phyloP scores from a whole-genome alignment of 352 stramenopile genomes.

The Pythium aquatile region DNA sequence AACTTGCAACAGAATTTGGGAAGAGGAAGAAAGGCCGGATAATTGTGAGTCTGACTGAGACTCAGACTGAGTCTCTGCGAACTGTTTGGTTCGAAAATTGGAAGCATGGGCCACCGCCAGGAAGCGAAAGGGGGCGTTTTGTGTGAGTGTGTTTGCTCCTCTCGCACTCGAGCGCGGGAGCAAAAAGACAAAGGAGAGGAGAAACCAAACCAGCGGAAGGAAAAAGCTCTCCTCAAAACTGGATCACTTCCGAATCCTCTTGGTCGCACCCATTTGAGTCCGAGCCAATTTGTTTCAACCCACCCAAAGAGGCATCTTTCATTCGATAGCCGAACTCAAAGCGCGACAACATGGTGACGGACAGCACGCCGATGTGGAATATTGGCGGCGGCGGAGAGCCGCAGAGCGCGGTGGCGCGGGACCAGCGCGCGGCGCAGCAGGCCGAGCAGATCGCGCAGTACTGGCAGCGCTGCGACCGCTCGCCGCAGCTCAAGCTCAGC shows the following conservation, averaged over 20 bases:
- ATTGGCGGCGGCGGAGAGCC: background rate
- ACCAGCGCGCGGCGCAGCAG: slow-evolving; percentile 12
- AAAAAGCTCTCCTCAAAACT: background rate
- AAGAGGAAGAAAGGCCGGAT: background rate
- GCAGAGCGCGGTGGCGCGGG: background rate
- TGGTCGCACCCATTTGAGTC: background rate
- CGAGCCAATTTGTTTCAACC: background rate
- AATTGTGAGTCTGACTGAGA: background rate
- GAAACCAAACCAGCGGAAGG: background rate
- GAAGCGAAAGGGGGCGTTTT: background rate
- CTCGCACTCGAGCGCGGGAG: background rate
- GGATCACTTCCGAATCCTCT: slow-evolving; percentile 4
- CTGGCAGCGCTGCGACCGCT: slow-evolving; percentile 23
- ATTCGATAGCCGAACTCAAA: background rate
- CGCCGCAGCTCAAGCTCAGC: slow-evolving; percentile 7
- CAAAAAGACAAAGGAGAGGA: background rate
- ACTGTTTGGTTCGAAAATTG: background rate
- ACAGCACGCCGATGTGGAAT: slow-evolving; percentile 1
- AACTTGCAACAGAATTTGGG: background rate
- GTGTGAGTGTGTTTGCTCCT: background rate
- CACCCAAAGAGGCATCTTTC: background rate
- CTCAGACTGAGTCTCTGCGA: background rate
- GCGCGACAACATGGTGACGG: slow-evolving; percentile 7
- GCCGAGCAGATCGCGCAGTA: slow-evolving; percentile 22
- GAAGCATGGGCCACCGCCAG: background rate